Evolutionary conservation across 306 rosid species (phyloP), one percentile per base, ranked within the genome.

Genomic region (Prunus armeniaca): DNA sequence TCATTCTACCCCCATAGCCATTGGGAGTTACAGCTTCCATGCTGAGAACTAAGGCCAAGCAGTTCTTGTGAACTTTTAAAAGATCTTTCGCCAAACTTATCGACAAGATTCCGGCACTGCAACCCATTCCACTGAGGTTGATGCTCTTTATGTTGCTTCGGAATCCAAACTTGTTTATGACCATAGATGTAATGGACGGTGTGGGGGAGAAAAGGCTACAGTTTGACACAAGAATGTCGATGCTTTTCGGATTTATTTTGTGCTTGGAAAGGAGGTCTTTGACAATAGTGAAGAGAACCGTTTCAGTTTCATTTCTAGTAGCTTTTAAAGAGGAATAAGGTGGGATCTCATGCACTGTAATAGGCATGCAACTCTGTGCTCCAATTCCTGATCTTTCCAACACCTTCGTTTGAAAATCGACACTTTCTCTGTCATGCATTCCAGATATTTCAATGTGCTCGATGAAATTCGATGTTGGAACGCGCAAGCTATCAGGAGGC

Each of bases 141-240:
- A 84, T 72, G 78, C 91, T 79, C 84, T 83, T 88, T 30, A 87
- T 55, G 22, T 86, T 86, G 86, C 88, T 91, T 45, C 91, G 52
- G 18, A 91, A 78, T 58, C 92, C 88, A 65, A 88, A 93, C 79
- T 83, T 86, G 84, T 89, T 88, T 12, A 88, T 82, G 32, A 89
- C 60, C 85, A 76, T 83, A 6, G 93, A 93, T 12, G 97, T 75
- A 51, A 91, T 78, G 64, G 96, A 93, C 12, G 93, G 97, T 27
- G 89, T 82, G 2, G 93, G 92, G 83, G 90, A 89, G 73, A 87
- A 86, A 20, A 91, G 74, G 77, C 97, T 91, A 50, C 97, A 93
- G 61, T 91, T 91, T 43, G 90, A 85, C 6, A 91, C 90, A 38
- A 93, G 88, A 83, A 93, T 82, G 65, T 89, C 93, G 18, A 93